A percentile compares a stretch with the other conserved stretches of the same genome.
Conservation (phyloP, 371 early-diverging fungal genomes). For the Apophysomyces trapeziformis region DNA sequence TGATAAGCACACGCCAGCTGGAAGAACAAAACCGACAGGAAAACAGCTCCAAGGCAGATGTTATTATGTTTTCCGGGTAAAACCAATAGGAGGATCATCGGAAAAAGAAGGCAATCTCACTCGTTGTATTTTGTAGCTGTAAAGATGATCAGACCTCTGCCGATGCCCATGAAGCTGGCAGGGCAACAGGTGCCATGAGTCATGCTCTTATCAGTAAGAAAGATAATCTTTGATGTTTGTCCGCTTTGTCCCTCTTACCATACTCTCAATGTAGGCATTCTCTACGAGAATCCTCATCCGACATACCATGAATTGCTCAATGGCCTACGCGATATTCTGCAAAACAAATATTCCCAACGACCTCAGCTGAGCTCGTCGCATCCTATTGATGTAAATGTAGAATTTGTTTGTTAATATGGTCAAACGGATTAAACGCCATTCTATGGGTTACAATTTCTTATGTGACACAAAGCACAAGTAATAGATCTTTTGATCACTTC, state of each 20-base stretch:
- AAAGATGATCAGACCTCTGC: slow-evolving; percentile 90
- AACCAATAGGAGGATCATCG: background rate
- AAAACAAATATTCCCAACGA: slow-evolving; percentile 30
- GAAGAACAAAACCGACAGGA: slow-evolving; percentile 40
- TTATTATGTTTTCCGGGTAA: slow-evolving; percentile 80
- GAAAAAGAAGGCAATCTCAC: background rate
- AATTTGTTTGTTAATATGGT: slow-evolving; percentile 30
- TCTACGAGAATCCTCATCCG: slow-evolving; percentile 32
- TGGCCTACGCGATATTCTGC: slow-evolving; percentile 30
- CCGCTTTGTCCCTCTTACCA: background rate
- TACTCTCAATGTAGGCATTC: slow-evolving; percentile 17
- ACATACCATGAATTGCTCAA: slow-evolving; percentile 34
- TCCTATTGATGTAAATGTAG: slow-evolving; percentile 37
- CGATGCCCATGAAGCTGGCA: slow-evolving; percentile 67
- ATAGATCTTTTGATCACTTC: too few relatives aligned
- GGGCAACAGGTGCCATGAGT: slow-evolving; percentile 85
- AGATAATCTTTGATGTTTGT: too few relatives aligned
- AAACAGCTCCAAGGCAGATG: slow-evolving; percentile 71
- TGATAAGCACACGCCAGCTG: slow-evolving; percentile 38
- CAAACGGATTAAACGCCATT: background rate
- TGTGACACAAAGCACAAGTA: background rate
- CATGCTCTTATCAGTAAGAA: slow-evolving; percentile 67
- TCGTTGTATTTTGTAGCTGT: slow-evolving; percentile 42
- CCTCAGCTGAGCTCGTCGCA: slow-evolving; percentile 34
- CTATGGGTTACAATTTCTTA: background rate